Conservation (phyloP, 805 yeast species). For the Saturnispora zaruensis region DNA sequence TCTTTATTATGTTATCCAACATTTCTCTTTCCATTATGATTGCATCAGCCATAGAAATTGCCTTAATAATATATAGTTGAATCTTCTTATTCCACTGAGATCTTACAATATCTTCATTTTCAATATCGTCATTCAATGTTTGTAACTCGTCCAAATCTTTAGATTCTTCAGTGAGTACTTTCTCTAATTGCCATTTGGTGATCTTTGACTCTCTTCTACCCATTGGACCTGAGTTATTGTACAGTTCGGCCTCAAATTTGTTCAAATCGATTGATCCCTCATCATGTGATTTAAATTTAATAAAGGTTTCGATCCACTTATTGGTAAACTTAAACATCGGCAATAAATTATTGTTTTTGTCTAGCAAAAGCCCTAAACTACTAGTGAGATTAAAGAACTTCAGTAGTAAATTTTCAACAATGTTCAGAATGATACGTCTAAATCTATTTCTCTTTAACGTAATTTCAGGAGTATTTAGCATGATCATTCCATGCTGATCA, state of each 20-base stretch:
- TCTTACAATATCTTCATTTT: conserved; percentile 42
- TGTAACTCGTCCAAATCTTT: not conserved
- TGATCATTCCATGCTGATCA: conserved; percentile 13
- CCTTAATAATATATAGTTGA: conserved; percentile 39
- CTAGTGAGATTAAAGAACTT: not conserved
- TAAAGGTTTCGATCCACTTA: conserved; percentile 12
- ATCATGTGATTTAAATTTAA: conserved; percentile 4
- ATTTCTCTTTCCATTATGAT: conserved; percentile 60
- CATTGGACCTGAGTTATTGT: conserved; percentile 29
- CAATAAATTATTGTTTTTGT: conserved; percentile 2
- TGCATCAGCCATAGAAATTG: conserved; percentile 51
- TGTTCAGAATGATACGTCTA: conserved; percentile 10
- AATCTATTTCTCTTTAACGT: conserved; percentile 9
- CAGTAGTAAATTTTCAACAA: conserved; percentile 10
- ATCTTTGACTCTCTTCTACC: conserved; percentile 63
- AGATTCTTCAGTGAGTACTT: not conserved
- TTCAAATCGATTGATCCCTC: conserved; percentile 10
- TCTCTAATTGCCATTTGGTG: conserved; percentile 50
- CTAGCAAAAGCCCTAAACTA: not conserved
- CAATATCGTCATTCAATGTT: conserved; percentile 19
- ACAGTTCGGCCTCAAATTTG: conserved; percentile 7
- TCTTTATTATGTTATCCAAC: conserved; percentile 32
- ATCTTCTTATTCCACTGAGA: conserved; percentile 48
- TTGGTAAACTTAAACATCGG: conserved; percentile 4
- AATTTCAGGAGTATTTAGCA: conserved; percentile 7